Evolutionary conservation across 495 filamentous ascomycete genomes (phyloP).

Genomic region (Aspergillus panamensis): DNA sequence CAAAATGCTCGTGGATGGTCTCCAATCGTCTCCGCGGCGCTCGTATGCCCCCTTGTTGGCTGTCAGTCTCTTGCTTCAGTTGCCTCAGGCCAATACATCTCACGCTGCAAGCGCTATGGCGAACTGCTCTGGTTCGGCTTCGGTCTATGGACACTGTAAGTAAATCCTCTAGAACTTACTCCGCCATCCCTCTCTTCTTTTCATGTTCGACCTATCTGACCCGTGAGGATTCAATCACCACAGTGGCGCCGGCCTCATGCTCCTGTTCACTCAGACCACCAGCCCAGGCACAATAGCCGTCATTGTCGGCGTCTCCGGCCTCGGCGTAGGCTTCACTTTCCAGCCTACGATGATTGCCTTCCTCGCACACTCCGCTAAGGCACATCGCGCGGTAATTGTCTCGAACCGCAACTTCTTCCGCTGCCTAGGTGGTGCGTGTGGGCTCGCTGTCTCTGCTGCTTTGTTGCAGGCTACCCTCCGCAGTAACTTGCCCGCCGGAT

Average conservation of each 20-base stretch:
- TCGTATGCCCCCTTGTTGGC: conserved; percentile 52
- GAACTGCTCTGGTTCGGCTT: conserved; percentile 57
- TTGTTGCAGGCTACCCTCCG: conserved; percentile 51
- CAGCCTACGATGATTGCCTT: conserved; percentile 61
- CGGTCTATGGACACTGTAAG: conserved; percentile 50
- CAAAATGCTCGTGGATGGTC: conserved; percentile 51
- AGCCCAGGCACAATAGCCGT: conserved; percentile 48
- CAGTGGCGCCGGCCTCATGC: conserved; percentile 51
- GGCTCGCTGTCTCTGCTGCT: conserved; percentile 56
- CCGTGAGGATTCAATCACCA: neutral
- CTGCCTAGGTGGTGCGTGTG: conserved; percentile 55
- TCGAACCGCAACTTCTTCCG: conserved; percentile 62
- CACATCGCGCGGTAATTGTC: conserved; percentile 58
- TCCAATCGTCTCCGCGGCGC: conserved; percentile 46
- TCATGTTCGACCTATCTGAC: neutral
- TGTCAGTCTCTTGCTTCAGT: conserved; percentile 51
- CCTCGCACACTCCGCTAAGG: conserved; percentile 56
- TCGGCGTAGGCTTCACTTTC: conserved; percentile 56
- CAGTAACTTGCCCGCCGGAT: conserved; percentile 40
- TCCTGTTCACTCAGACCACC: conserved; percentile 47
- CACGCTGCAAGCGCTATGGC: conserved; percentile 51
- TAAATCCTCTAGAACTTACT: neutral
- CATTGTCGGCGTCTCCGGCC: conserved; percentile 50
- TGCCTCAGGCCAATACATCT: conserved; percentile 55
- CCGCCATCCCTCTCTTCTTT: neutral